phyloP scores from a whole-genome alignment of 495 filamentous ascomycete genomes.

The Sordaria brevicollis region DNA sequence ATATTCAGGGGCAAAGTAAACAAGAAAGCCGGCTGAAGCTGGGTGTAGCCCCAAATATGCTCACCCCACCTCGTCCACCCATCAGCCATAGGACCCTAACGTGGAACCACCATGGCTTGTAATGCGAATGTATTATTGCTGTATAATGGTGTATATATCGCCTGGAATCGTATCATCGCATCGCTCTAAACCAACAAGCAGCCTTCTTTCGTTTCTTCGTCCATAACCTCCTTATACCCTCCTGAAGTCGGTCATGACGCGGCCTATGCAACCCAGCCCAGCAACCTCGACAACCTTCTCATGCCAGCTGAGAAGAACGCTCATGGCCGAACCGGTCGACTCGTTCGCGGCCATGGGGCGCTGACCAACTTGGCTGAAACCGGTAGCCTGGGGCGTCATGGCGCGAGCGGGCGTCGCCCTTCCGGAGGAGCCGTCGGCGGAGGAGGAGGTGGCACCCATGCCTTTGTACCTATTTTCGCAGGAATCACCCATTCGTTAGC shows the following conservation, averaged over 20 bases:
- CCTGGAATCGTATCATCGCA: background rate
- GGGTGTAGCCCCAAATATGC: background rate
- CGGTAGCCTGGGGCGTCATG: constrained; percentile 70
- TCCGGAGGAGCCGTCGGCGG: constrained; percentile 2
- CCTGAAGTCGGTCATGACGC: constrained; percentile 85
- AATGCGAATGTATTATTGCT: background rate
- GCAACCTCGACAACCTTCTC: constrained; percentile 90
- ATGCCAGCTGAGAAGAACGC: constrained; percentile 88
- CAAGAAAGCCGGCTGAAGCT: background rate
- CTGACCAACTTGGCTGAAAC: constrained; percentile 69
- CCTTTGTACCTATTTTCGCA: constrained; percentile 66
- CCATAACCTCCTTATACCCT: constrained; percentile 50
- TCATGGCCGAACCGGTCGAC: constrained; percentile 79
- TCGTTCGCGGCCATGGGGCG: constrained; percentile 56
- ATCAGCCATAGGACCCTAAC: background rate
- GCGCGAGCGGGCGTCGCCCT: constrained; percentile 28
- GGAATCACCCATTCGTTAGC: background rate
- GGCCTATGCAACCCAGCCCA: constrained; percentile 75
- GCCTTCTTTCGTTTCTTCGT: background rate
- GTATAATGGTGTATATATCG: background rate
- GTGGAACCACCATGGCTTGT: background rate
- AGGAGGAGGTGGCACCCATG: constrained; percentile 46
- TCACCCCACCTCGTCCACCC: background rate
- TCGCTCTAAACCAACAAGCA: background rate
- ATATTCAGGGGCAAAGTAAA: background rate